Percentiles rank a stretch among this genome's conserved stretches.
phyloP scores from a whole-genome alignment of 1,284 basidiomycete genomes.

The Irpex sp. region DNA sequence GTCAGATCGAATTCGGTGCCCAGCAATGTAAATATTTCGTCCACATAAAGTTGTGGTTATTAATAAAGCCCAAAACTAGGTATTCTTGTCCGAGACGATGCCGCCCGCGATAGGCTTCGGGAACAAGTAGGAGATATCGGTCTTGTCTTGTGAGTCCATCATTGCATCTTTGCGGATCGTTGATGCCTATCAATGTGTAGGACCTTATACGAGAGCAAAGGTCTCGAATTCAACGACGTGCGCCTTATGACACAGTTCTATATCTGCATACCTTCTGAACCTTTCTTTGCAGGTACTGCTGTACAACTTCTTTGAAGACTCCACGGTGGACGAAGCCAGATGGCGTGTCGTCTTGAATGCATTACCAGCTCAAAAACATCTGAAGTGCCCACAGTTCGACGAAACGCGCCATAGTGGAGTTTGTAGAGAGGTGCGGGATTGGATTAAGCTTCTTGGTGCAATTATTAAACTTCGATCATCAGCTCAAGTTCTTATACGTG shows the following conservation, averaged over 20 bases:
- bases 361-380: conserved; percentile 18
- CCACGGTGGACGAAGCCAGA: conserved; percentile 41
- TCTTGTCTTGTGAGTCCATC: conserved; percentile 51
- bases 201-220: conserved; percentile 73
- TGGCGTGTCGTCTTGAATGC: conserved; percentile 62
- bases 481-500: conserved; percentile 70
- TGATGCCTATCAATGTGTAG: conserved; percentile 28
- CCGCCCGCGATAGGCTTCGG: conserved; percentile 45
- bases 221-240: conserved; percentile 72
- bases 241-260: conserved; percentile 12
- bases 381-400: conserved; percentile 41
- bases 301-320: conserved; percentile 72
- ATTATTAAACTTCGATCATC: neutral
- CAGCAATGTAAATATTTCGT: conserved; percentile 50
- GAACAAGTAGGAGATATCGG: conserved; percentile 57
- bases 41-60: neutral
- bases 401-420: conserved; percentile 51
- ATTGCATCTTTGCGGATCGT: neutral
- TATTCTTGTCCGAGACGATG: conserved; percentile 65
- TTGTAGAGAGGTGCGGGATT: conserved; percentile 49
- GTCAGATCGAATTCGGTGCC: conserved; percentile 62
- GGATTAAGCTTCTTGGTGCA: neutral
- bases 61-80: conserved; percentile 31
- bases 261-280: too few relatives aligned
- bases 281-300: conserved; percentile 51